Conservation (phyloP, 1,139 yeast genomes). For the Candida sanyaensis region DNA sequence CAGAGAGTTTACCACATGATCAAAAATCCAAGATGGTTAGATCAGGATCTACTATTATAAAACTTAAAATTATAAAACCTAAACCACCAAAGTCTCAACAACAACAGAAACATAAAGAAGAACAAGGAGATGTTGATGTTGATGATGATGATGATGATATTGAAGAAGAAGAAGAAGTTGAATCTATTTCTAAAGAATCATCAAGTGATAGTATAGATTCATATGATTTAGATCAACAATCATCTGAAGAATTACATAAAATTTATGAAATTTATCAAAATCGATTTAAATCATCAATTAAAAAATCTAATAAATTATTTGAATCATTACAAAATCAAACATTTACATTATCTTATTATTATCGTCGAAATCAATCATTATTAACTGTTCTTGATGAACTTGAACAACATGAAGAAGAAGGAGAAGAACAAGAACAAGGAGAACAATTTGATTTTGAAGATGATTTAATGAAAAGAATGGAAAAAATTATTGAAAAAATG, state of each 20-base stretch:
- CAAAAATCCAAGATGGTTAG: neutral
- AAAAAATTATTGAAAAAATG: conserved; percentile 22
- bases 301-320: conserved; percentile 28
- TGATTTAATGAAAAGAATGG: conserved; percentile 20
- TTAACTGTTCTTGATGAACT: conserved; percentile 30
- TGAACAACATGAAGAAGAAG: conserved; percentile 11
- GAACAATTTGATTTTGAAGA: conserved; percentile 3
- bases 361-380: conserved; percentile 41
- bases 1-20: neutral
- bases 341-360: conserved; percentile 34
- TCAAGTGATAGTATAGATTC: neutral
- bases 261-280: conserved; percentile 30
- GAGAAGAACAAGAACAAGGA: conserved; percentile 8
- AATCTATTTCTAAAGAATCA: neutral
- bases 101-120: neutral
- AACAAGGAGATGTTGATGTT: neutral
- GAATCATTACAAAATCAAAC: conserved; percentile 36
- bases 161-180: too few relatives aligned
- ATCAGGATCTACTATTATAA: neutral
- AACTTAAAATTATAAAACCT: neutral
- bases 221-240: neutral
- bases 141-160: neutral
- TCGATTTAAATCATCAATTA: conserved; percentile 24
- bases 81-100: neutral
- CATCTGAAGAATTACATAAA: conserved; percentile 21